These are phyloP conservation scores for Ramaria sp. DNA, from an alignment of 768 basidiomycete species.

Conservation along the genomic window DNA sequence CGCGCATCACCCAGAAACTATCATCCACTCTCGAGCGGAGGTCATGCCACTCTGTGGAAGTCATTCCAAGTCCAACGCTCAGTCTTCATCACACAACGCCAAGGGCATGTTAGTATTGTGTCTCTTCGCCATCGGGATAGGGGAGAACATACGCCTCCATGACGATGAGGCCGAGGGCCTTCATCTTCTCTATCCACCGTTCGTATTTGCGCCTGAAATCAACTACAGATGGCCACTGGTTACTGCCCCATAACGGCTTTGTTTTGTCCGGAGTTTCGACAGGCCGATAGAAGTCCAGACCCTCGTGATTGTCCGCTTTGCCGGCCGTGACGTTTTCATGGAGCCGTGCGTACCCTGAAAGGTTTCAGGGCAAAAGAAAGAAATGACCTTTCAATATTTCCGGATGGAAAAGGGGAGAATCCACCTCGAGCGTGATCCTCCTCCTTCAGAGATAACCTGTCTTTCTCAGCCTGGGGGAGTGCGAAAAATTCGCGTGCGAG, in stretches of 20 bases:
- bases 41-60: constrained; percentile 53
- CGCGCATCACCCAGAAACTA: constrained; percentile 84
- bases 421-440: constrained; percentile 72
- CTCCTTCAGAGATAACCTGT: constrained; percentile 52
- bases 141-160: constrained; percentile 69
- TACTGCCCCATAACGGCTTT: constrained; percentile 70
- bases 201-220: constrained; percentile 57
- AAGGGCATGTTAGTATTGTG: neutral
- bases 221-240: constrained; percentile 67
- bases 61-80: constrained; percentile 72
- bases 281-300: constrained; percentile 71
- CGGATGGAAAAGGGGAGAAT: constrained; percentile 1
- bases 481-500: constrained; percentile 67
- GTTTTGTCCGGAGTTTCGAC: constrained; percentile 60
- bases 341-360: constrained; percentile 64
- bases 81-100: constrained; percentile 37
- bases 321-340: constrained; percentile 84
- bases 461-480: constrained; percentile 68
- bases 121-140: neutral
- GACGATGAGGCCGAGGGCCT: constrained; percentile 61
- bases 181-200: constrained; percentile 80
- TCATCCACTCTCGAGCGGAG: constrained; percentile 66
- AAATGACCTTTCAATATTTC: neutral
- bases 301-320: constrained; percentile 79
- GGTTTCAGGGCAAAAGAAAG: neutral